A percentile compares a stretch with the other conserved stretches of the same genome.
Evolutionary conservation across 768 basidiomycete species (phyloP).

Genomic region (Mycena kentingensis): DNA sequence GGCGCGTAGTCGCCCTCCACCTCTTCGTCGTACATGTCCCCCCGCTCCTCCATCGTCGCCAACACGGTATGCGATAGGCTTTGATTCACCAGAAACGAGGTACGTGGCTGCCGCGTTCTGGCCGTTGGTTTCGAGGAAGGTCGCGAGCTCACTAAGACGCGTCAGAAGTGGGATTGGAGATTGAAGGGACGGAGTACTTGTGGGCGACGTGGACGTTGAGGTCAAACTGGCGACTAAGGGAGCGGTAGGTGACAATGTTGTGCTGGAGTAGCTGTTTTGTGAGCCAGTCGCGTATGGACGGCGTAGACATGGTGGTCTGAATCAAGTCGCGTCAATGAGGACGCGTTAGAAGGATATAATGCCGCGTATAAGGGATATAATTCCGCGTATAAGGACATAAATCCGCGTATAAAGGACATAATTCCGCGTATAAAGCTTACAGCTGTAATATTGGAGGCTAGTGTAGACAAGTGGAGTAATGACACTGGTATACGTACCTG

Average conservation of each 20-base stretch:
- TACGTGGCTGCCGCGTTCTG: slow-evolving; percentile 66
- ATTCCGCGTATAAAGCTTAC: no score
- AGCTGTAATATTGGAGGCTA: no score
- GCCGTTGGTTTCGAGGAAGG: slow-evolving; percentile 51
- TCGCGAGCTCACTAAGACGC: slow-evolving; percentile 57
- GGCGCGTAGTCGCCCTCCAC: slow-evolving; percentile 46
- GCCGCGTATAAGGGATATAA: no score
- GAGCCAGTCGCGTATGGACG: slow-evolving; percentile 47
- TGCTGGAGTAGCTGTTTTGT: slow-evolving; percentile 53
- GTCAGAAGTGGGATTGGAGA: neutral
- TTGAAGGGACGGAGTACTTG: slow-evolving; percentile 49
- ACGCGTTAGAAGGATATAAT: no score
- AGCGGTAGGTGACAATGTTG: slow-evolving; percentile 69
- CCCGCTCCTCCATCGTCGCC: slow-evolving; percentile 40
- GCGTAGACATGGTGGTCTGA: slow-evolving; percentile 39
- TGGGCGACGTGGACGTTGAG: slow-evolving; percentile 81
- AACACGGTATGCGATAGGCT: slow-evolving; percentile 16
- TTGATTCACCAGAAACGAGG: slow-evolving; percentile 60
- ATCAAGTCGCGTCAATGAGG: no score
- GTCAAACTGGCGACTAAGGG: slow-evolving; percentile 67
- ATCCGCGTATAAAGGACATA: no score
- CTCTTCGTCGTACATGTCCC: slow-evolving; percentile 35
- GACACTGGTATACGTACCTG: neutral
- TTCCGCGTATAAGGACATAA: no score
- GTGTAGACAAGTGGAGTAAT: no score